Conservation (phyloP, 306 rosid species). For the Luffa acutangula region DNA sequence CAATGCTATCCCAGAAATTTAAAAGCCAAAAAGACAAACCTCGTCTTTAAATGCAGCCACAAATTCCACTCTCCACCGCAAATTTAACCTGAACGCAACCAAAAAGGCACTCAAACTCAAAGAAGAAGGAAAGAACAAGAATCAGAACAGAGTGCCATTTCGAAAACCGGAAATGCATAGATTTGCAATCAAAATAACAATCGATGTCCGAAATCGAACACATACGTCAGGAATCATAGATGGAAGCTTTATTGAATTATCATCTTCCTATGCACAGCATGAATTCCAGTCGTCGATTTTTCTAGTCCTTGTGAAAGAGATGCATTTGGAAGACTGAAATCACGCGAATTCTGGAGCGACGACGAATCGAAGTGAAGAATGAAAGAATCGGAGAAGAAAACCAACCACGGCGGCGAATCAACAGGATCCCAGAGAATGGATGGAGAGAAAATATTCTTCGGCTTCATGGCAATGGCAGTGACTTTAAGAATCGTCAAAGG, state of each 20-base stretch:
- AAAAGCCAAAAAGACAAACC: not conserved
- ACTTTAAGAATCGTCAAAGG: not conserved
- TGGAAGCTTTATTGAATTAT: not conserved
- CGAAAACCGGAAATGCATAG: not conserved
- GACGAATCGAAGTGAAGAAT: not conserved
- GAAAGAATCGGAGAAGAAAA: not conserved
- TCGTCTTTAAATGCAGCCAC: not conserved
- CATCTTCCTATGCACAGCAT: not conserved
- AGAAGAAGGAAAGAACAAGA: not conserved
- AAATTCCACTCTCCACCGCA: not conserved
- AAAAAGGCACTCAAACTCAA: not conserved
- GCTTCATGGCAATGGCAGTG: not conserved
- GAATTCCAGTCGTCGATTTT: not conserved
- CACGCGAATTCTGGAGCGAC: not conserved
- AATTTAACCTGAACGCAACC: not conserved
- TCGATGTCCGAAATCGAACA: not conserved
- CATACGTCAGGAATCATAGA: not conserved
- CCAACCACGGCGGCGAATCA: not conserved
- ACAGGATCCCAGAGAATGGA: not conserved
- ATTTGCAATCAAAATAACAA: not conserved
- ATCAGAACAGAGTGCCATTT: not conserved
- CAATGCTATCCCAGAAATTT: not conserved
- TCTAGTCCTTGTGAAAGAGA: not conserved
- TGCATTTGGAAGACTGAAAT: not conserved
- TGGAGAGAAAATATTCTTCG: not conserved